Evolutionary conservation across 2,329 filamentous ascomycete species (phyloP).

Genomic region (Penicillium sp.): DNA sequence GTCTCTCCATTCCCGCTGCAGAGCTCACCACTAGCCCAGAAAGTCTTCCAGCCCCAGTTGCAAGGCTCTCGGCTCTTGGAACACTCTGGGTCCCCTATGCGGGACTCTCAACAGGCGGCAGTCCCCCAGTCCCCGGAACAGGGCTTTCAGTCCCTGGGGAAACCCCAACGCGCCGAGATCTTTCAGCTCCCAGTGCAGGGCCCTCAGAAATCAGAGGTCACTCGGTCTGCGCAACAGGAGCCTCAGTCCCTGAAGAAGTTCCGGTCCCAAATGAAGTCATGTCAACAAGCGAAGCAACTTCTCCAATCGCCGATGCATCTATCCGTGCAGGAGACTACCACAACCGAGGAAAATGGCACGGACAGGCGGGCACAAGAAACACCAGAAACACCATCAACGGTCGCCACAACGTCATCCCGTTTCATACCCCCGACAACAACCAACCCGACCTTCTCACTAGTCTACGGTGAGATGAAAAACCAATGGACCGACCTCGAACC

Average conservation of each 20-base stretch:
- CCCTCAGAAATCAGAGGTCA: neutral
- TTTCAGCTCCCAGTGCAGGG: neutral
- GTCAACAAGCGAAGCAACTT: neutral
- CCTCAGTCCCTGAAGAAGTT: neutral
- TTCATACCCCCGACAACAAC: neutral
- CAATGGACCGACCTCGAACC: neutral
- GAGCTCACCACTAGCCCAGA: neutral
- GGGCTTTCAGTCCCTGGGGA: neutral
- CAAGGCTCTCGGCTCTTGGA: neutral
- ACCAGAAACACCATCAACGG: neutral
- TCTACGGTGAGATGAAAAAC: neutral
- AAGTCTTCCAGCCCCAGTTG: neutral
- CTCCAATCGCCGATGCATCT: neutral
- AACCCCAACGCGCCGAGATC: neutral
- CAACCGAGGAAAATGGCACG: neutral
- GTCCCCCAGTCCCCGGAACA: neutral
- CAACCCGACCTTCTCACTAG: neutral
- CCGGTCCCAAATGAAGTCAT: no score
- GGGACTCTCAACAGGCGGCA: neutral
- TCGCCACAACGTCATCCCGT: rapidly evolving
- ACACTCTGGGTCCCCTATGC: neutral
- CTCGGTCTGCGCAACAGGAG: no score
- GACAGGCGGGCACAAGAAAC: no score
- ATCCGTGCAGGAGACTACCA: neutral
- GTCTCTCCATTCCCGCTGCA: neutral